These are phyloP conservation scores for Ogataea corticis DNA, from an alignment of 805 yeast genomes.

Conservation along the genomic window DNA sequence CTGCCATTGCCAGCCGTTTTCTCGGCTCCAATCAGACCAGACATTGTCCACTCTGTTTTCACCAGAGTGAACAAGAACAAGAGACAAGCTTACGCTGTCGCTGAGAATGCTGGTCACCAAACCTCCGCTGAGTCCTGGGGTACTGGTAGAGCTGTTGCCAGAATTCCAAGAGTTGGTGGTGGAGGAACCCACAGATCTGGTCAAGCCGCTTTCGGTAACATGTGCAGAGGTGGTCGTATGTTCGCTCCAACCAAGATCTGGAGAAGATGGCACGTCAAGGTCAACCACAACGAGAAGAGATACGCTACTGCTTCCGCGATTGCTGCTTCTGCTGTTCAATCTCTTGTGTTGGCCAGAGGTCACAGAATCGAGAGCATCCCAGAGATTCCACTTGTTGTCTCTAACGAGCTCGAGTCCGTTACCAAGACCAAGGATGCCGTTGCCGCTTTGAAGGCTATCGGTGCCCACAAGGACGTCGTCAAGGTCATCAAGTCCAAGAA, in stretches of 20 bases:
- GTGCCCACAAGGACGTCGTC: conserved; percentile 98
- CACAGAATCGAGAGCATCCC: conserved; percentile 98
- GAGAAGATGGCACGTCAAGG: conserved; percentile 99
- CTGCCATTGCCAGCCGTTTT: conserved; percentile 97
- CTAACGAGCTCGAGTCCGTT: conserved; percentile 89
- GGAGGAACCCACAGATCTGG: conserved; percentile 99
- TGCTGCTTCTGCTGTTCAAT: conserved; percentile 98
- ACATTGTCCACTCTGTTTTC: conserved; percentile 98
- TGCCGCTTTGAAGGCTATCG: conserved; percentile 95
- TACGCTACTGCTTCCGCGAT: conserved; percentile 99
- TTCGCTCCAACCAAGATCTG: conserved; percentile 99
- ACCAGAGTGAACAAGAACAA: conserved; percentile 99
- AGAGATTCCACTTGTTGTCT: conserved; percentile 97
- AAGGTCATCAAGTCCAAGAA: conserved; percentile 98
- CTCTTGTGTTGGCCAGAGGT: conserved; percentile 99
- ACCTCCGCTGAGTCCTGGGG: conserved; percentile 99
- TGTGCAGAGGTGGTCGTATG: conserved; percentile 99
- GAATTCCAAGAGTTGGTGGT: conserved; percentile 99
- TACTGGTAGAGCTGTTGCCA: conserved; percentile 99
- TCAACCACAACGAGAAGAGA: conserved; percentile 99
- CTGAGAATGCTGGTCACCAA: conserved; percentile 99
- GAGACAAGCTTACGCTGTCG: conserved; percentile 99
- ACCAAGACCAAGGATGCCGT: conserved; percentile 98
- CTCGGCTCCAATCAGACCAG: conserved; percentile 99
- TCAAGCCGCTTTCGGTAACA: conserved; percentile 99